Conservation (phyloP, 2,329 filamentous ascomycete species). For the Byssoonygena ceratinophila region DNA sequence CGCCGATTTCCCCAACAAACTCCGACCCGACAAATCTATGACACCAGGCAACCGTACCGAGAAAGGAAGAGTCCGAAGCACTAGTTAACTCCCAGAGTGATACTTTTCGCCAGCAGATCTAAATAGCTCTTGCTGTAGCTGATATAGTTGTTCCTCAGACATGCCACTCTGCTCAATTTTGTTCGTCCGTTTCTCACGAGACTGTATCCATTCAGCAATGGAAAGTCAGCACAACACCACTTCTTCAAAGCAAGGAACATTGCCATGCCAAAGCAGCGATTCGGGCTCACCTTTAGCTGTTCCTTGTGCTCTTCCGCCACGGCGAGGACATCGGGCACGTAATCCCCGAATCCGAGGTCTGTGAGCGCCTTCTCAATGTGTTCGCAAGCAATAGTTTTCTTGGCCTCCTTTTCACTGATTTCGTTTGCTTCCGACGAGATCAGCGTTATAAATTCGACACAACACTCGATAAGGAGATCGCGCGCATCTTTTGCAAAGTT, state of each 20-base stretch:
- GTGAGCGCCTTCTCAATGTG: conserved; percentile 93
- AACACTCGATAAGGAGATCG: conserved; percentile 94
- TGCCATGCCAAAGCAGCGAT: neutral
- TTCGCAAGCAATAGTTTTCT: conserved; percentile 97
- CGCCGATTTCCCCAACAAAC: neutral
- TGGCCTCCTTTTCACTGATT: conserved; percentile 95
- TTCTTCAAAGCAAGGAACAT: neutral
- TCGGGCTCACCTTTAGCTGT: conserved; percentile 62
- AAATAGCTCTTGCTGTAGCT: conserved; percentile 86
- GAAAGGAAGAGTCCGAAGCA: neutral
- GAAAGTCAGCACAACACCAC: conserved; percentile 17
- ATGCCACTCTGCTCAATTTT: conserved; percentile 93
- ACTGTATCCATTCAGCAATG: conserved; percentile 42
- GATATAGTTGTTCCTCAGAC: conserved; percentile 77
- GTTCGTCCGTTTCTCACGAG: conserved; percentile 90
- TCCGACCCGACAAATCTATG: neutral
- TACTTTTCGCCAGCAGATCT: conserved; percentile 66
- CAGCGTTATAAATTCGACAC: conserved; percentile 96
- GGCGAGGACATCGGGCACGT: conserved; percentile 75
- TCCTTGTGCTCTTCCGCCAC: conserved; percentile 89
- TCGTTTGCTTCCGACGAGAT: conserved; percentile 98
- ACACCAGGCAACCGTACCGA: neutral
- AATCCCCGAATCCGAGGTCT: conserved; percentile 84
- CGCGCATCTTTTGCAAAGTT: conserved; percentile 91
- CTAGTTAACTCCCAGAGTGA: conserved; percentile 36